Conservation (phyloP, 148 eudicot species). For the Chenopodium berlandieri region DNA sequence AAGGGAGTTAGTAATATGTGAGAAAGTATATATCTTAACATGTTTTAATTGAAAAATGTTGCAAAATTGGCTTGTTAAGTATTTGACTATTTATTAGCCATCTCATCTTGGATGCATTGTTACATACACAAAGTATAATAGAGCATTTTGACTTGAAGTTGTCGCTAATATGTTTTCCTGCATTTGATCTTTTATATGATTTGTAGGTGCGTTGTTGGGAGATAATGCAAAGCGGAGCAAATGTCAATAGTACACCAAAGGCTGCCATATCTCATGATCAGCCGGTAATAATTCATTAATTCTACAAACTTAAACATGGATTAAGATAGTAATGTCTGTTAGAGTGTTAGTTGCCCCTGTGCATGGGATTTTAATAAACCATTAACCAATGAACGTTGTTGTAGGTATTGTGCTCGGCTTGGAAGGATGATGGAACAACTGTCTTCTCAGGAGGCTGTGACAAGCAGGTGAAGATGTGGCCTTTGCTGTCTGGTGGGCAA, state of each 20-base stretch:
- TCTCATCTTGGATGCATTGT: not conserved
- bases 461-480: slow-evolving; percentile 99
- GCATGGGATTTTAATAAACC: not conserved
- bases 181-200: not conserved
- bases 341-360: not conserved
- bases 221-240: slow-evolving; percentile 57
- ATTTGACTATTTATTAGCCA: not conserved
- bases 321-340: not conserved
- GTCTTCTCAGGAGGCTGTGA: slow-evolving; percentile 98
- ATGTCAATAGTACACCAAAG: slow-evolving; percentile 54
- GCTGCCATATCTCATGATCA: slow-evolving; percentile 84
- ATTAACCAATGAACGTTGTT: not conserved
- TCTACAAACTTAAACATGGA: not conserved
- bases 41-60: not conserved
- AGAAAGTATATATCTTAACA: not conserved
- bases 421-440: slow-evolving; percentile 97
- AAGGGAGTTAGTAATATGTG: not conserved
- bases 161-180: not conserved
- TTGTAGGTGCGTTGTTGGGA: slow-evolving; percentile 93
- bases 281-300: slow-evolving; percentile 47
- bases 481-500: slow-evolving; percentile 67
- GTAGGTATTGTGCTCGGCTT: slow-evolving; percentile 89
- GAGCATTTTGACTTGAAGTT: not conserved
- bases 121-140: not conserved
- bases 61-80: not conserved